Base-by-base conservation (phyloP, 192 early-diverging fungal genomes). In the Chytriomyces confervae region DNA sequence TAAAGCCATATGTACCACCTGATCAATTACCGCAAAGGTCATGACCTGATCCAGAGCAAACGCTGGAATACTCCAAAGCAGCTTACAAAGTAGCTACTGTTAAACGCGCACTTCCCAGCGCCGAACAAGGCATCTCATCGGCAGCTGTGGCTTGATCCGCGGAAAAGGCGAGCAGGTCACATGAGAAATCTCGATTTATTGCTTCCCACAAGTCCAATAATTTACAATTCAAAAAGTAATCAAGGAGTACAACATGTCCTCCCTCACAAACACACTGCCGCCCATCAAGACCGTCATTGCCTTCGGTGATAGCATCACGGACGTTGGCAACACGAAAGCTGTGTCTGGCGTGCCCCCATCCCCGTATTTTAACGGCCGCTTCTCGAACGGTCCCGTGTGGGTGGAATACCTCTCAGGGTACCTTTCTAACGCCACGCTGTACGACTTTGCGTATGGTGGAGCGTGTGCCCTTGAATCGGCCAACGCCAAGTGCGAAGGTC, bases 321-420 rank as follows among this genome's bases (percentile, higher is more conserved):
- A 89, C 72, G 84, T 53, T 27, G 88, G 84, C 62, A 82, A 84
- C 44, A 81, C 76, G 4, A 82, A 62, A 46, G 36, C 24, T 6
- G 51, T 81, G 9, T 45, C 46, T 29, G 72, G 61, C 20, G 36
- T 78, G 45, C 84, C 84, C 18, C 60, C 7, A 11, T 6, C 71
- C 6, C 69, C 80, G 3, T 83, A 83, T 76, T 79, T 8, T 23
- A 50, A 81, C 18, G 87, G 87, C 2, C 86, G 86, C 3, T 89
- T 85, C 72, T 64, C 77, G 1, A 87, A 89, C 60, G 88, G 88
- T 6, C 82, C 66, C 1, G 65, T 82, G 8, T 89, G 85, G 84
- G 46, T 80, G 24, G 87, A 89, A 60, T 64, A 82, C 45, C 79
- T 89, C 69, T 43, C 80, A 8, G 29, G 64, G 10, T 29, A 23